A percentile compares a stretch with the other conserved stretches of the same genome.
phyloP scores from a whole-genome alignment of 2,329 filamentous ascomycete genomes.

The Leptodontidium sp. region DNA sequence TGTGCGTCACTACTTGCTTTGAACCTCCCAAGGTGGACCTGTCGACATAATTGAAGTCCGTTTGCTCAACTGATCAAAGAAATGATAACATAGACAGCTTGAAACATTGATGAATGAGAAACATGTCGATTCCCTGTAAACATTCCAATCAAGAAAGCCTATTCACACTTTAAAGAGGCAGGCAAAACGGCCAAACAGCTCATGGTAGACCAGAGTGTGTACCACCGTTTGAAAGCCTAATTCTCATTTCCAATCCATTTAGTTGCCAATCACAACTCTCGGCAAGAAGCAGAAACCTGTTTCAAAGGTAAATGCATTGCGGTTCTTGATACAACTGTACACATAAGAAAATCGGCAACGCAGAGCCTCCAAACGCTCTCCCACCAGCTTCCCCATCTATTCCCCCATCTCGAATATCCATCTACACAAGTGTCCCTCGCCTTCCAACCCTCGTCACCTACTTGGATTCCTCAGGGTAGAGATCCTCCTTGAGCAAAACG shows the following conservation, averaged over 20 bases:
- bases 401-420: conserved; percentile 33
- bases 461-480: conserved; percentile 73
- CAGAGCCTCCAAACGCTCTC: conserved; percentile 35
- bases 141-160: neutral
- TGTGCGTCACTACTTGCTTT: no score
- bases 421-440: conserved; percentile 36
- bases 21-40: no score
- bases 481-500: conserved; percentile 87
- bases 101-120: neutral
- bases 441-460: conserved; percentile 36
- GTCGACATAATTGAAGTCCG: neutral
- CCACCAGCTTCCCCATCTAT: conserved; percentile 33
- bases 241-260: neutral
- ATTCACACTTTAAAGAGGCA: neutral
- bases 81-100: neutral
- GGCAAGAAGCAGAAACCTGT: conserved; percentile 14
- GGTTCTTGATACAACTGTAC: conserved; percentile 48
- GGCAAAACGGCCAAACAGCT: neutral
- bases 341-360: conserved; percentile 43
- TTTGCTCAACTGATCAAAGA: neutral
- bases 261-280: neutral
- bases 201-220: neutral
- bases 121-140: neutral
- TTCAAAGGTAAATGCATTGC: conserved; percentile 42
- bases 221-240: neutral